Conservation (phyloP, 2,329 filamentous ascomycete species). For the Rugonectria rugulosa region DNA sequence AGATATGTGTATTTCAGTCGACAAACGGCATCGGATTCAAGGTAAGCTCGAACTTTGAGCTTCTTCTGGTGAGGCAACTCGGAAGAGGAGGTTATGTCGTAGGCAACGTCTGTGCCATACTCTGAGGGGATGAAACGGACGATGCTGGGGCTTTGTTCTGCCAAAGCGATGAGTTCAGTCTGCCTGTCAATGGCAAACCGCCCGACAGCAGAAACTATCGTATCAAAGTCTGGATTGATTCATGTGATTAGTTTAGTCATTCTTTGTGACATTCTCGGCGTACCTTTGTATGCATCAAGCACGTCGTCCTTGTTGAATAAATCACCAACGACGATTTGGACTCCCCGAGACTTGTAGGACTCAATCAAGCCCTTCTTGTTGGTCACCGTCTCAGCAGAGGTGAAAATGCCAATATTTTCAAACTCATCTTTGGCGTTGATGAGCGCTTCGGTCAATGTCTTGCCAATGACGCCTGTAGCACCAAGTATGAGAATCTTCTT, state of each 20-base stretch:
- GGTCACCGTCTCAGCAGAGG: constrained; percentile 23
- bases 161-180: constrained; percentile 66
- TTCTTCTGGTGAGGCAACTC: constrained; percentile 76
- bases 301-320: constrained; percentile 52
- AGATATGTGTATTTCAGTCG: constrained; percentile 70
- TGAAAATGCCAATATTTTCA: constrained; percentile 46
- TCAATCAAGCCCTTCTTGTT: constrained; percentile 32
- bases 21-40: constrained; percentile 61
- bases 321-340: constrained; percentile 39
- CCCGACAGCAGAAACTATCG: constrained; percentile 70
- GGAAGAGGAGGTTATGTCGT: constrained; percentile 60
- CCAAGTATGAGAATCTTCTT: constrained; percentile 43
- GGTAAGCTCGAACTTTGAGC: constrained; percentile 69
- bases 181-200: constrained; percentile 68
- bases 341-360: constrained; percentile 31
- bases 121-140: constrained; percentile 73
- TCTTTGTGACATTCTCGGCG: too few species aligned
- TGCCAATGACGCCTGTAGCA: constrained; percentile 52
- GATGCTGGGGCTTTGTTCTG: constrained; percentile 60
- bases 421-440: constrained; percentile 45
- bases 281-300: constrained; percentile 65
- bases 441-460: constrained; percentile 50
- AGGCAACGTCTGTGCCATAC: constrained; percentile 72
- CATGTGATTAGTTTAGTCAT: too few species aligned
- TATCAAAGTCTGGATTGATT: too few species aligned